Base-by-base conservation (phyloP, 306 rosid genomes). In the Trifolium repens region DNA sequence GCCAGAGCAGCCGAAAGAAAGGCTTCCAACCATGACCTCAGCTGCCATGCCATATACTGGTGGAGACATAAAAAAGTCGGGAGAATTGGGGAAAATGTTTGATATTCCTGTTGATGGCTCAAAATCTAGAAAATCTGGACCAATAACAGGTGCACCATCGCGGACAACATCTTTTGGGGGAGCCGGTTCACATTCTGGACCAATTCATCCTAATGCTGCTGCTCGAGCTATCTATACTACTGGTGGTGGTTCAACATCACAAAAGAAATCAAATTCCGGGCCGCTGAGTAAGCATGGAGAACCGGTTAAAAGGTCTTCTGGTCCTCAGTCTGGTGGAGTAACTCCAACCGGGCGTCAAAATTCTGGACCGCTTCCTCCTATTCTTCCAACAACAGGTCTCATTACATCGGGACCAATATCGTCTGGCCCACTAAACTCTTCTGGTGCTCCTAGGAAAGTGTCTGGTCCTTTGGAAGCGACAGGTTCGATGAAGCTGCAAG, bases 1-100 rank as follows among this genome's bases (percentile, higher is more conserved):
- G 87, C 99, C 99, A 11, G 97, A 94, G 91, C 98, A 90, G 82
- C 99, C 93, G 13, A 94, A 92, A 85, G 99, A 94, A 88, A 92
- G 91, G 86, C 24, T 96, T 68, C 99, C 99, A 10, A 89, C 96
- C 1, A 94, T 94, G 99, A 85, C 91, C 69, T 92, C 99, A 30
- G 84, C 87, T 1, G 89, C 98, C 10, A 76, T 90, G 96, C 98
- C 98, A 44, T 94, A 94, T 78, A 91, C 98, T 13, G 98, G 98
- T 22, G 98, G 98, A 57, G 98, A 91, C 83, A 94, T 94, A 17
- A 94, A 94, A 80, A 91, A 80, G 85, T 94, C 97, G 0, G 98
- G 97, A 71, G 98, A 91, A 74, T 79, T 94, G 83, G 98, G 97
- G 11, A 94, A 94, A 87, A 94, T 94, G 98, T 94, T 94, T 84